Base-by-base conservation (phyloP, 345 rosid species). In the Conringia planisiliqua region DNA sequence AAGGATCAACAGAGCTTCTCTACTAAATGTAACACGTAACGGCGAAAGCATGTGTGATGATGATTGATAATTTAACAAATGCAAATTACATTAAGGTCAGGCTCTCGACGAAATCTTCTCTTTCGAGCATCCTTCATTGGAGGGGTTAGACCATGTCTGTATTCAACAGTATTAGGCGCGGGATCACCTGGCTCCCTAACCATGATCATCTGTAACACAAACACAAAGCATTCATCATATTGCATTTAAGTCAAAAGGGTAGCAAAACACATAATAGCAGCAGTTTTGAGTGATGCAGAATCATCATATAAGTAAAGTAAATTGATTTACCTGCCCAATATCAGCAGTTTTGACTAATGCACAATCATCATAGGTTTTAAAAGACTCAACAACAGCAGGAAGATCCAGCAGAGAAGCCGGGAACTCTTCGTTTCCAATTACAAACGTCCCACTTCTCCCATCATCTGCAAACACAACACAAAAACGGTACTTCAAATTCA, bases 51-150 rank as follows among this genome's bases (percentile, higher is more conserved):
- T 35, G 62, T 63, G 33, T 60, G n/a, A n/a, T n/a, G n/a, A n/a
- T n/a, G n/a, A n/a, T n/a, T n/a, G n/a, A n/a, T n/a, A n/a, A n/a
- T n/a, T n/a, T 48, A 63, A 18, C 10, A 42, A 44, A 40, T 42
- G 67, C 1, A 71, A 32, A 57, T 70, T 92, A 92, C 98, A 86
- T 92, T 96, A 67, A 96, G 88, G 77, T 96, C 98, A 26, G 99
- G 97, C 81, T 92, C 99, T 75, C 99, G 85, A 10, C 96, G 94
- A 56, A 96, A 92, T 81, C 99, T 84, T 73, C 99, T 84, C 84
- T 90, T 96, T 12, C 99, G 85, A 54, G 98, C 96, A 86, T 96
- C 99, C 79, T 96, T 89, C 97, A 89, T 86, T 14, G 98, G 97
- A 82, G 99, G 93, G 47, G 98, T 89, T 66, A 96, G 80, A 76